phyloP scores from a whole-genome alignment of 2,329 filamentous ascomycete genomes.

The Paraphaeosphaeria sporulosa region DNA sequence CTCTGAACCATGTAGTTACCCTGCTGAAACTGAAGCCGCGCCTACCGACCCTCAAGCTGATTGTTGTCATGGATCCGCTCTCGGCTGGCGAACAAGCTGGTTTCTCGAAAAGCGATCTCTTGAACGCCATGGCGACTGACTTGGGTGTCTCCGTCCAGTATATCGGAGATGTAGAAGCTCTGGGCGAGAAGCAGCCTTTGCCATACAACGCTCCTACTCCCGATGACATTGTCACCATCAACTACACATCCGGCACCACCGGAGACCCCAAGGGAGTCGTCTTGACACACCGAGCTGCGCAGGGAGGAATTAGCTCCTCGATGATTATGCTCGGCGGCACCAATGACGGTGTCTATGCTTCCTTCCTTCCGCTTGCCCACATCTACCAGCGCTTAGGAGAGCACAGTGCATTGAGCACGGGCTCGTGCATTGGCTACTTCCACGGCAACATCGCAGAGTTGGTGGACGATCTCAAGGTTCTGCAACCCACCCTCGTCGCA shows the following conservation, averaged over 20 bases:
- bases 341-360: constrained; percentile 73
- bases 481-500: constrained; percentile 82
- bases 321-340: constrained; percentile 62
- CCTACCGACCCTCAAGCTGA: constrained; percentile 82
- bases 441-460: constrained; percentile 87
- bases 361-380: constrained; percentile 92
- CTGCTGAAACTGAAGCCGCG: constrained; percentile 82
- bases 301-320: constrained; percentile 72
- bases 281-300: constrained; percentile 80
- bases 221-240: constrained; percentile 85
- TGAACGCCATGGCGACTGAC: constrained; percentile 77
- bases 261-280: constrained; percentile 84
- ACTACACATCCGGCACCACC: constrained; percentile 88
- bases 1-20: constrained; percentile 79
- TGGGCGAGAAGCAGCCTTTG: constrained; percentile 75
- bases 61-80: constrained; percentile 85
- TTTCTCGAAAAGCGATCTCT: constrained; percentile 78
- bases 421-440: constrained; percentile 86
- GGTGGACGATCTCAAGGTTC: constrained; percentile 87
- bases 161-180: constrained; percentile 79
- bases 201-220: constrained; percentile 75
- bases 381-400: constrained; percentile 91
- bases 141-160: constrained; percentile 81
- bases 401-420: constrained; percentile 74
- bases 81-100: constrained; percentile 79